Evolutionary conservation across 306 rosid genomes (phyloP).

Genomic region (Cucumis sativus): DNA sequence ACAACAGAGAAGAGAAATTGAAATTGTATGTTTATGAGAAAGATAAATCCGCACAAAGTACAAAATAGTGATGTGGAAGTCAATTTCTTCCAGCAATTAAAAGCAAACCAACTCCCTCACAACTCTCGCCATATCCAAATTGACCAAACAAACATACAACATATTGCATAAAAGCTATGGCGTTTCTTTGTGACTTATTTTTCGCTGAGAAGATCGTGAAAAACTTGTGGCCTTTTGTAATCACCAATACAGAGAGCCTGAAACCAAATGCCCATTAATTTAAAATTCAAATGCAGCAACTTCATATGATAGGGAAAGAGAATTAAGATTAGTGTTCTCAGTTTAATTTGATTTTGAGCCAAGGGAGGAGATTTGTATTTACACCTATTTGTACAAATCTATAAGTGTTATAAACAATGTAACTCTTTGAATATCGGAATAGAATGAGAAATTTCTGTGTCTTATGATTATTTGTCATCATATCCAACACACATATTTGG

Average conservation of each 20-base stretch:
- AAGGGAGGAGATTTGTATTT: background rate
- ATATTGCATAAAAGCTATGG: background rate
- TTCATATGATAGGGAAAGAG: background rate
- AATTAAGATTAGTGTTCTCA: background rate
- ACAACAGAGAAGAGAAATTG: no score
- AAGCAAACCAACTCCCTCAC: no score
- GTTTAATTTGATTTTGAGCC: background rate
- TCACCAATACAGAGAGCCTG: conserved; percentile 43
- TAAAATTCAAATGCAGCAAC: background rate
- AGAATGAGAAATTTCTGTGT: no score
- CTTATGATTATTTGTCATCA: no score
- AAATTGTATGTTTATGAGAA: no score
- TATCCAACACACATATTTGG: no score
- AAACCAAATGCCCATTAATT: conserved; percentile 13
- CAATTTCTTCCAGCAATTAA: no score
- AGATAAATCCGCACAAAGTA: no score
- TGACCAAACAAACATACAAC: no score
- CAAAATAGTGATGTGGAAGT: no score
- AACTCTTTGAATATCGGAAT: background rate
- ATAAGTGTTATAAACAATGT: background rate
- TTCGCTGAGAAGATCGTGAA: conserved; percentile 37
- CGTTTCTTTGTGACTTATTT: background rate
- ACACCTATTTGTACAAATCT: background rate
- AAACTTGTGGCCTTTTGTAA: conserved; percentile 54
- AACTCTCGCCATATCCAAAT: no score